phyloP scores from a whole-genome alignment of 2,329 filamentous ascomycete species.

The Aplosporella prunicola region DNA sequence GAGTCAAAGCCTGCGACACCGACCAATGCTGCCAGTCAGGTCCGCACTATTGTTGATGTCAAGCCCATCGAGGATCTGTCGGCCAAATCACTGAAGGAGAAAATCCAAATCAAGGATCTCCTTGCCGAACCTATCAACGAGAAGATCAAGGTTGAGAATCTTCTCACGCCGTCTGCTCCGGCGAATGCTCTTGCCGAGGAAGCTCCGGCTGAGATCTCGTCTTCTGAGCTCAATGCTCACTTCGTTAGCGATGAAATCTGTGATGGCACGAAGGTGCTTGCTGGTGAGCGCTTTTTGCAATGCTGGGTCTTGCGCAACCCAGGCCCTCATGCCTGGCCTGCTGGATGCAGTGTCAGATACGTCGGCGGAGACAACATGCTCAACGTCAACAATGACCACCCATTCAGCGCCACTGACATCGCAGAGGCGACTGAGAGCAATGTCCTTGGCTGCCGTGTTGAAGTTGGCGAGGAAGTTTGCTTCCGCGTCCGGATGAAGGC shows the following conservation, averaged over 20 bases:
- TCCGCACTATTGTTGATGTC: conserved; percentile 53
- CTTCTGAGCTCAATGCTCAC: conserved; percentile 45
- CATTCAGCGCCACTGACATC: conserved; percentile 68
- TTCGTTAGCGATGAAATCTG: conserved; percentile 71
- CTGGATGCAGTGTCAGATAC: conserved; percentile 81
- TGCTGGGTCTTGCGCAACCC: conserved; percentile 87
- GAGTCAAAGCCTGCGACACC: too few relatives aligned
- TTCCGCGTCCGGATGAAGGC: conserved; percentile 84
- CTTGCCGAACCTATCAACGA: conserved; percentile 26
- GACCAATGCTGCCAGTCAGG: conserved; percentile 47
- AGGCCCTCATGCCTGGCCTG: conserved; percentile 71
- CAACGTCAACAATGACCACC: conserved; percentile 69
- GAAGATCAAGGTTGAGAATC: conserved; percentile 22
- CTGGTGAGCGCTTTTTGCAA: conserved; percentile 71
- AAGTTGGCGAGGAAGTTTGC: conserved; percentile 62
- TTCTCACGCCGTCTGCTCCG: conserved; percentile 12
- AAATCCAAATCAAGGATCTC: conserved; percentile 31
- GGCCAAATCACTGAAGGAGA: conserved; percentile 29
- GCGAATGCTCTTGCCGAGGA: conserved; percentile 11
- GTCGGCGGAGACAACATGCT: conserved; percentile 96
- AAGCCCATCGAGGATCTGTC: conserved; percentile 48
- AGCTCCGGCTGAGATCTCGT: conserved; percentile 10
- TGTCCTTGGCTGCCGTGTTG: conserved; percentile 57
- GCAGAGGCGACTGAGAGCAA: conserved; percentile 75
- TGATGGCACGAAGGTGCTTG: conserved; percentile 65